phyloP scores from a whole-genome alignment of 805 yeast genomes.

The Kuraishia capsulata region DNA sequence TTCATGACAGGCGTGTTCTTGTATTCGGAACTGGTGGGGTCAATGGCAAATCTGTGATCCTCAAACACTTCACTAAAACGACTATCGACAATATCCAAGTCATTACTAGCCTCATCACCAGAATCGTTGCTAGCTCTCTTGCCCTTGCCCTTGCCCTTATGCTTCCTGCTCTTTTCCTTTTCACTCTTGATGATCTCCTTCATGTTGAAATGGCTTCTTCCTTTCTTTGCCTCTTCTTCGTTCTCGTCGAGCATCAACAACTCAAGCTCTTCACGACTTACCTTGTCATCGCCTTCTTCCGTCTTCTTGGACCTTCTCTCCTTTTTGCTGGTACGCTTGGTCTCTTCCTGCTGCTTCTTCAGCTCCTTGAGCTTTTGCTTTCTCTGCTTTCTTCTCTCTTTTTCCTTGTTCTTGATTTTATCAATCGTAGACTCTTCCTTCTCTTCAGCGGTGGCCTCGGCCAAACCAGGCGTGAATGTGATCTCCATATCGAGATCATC shows the following conservation, averaged over 20 bases:
- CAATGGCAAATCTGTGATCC: slow-evolving; percentile 87
- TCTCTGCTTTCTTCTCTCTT: slow-evolving; percentile 84
- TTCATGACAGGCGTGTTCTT: slow-evolving; percentile 85
- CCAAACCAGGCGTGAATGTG: slow-evolving; percentile 85
- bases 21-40: slow-evolving; percentile 86
- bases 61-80: slow-evolving; percentile 81
- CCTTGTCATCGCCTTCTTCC: slow-evolving; percentile 27
- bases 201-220: slow-evolving; percentile 63
- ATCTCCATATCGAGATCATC: slow-evolving; percentile 88
- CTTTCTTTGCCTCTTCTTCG: slow-evolving; percentile 32
- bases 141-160: slow-evolving; percentile 34
- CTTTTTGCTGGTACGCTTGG: slow-evolving; percentile 34
- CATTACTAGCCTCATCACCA: slow-evolving; percentile 25
- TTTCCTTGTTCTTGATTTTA: slow-evolving; percentile 76
- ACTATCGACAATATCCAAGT: slow-evolving; percentile 68
- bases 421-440: slow-evolving; percentile 62
- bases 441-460: slow-evolving; percentile 27
- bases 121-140: slow-evolving; percentile 37
- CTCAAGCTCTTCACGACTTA: slow-evolving; percentile 62
- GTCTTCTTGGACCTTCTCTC: slow-evolving; percentile 13
- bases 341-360: slow-evolving; percentile 41
- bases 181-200: slow-evolving; percentile 70
- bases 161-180: slow-evolving; percentile 46
- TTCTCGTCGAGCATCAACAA: slow-evolving; percentile 61
- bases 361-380: slow-evolving; percentile 64